Base-by-base conservation (phyloP, 2,329 filamentous ascomycete genomes). In the Rhynchosporium graminicola region DNA sequence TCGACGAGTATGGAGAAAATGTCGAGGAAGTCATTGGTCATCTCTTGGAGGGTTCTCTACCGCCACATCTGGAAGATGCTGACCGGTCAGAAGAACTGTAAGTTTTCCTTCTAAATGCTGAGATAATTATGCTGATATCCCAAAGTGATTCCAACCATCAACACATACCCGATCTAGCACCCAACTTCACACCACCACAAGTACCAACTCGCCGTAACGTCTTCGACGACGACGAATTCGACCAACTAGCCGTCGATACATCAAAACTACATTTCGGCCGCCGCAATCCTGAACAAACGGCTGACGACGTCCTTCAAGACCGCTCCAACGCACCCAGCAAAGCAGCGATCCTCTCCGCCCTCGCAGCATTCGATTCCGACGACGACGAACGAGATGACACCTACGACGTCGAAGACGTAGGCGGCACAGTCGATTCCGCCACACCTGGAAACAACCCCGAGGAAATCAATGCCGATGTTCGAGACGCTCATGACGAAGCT, bases 331-430 rank as follows among this genome's bases (percentile, higher is more conserved):
- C 87, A 3, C 85, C 88, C 1, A 87, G 87, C 70, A 97, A 96
- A 77, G 91, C 92, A 0, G 89, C 92, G 10, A 97, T 97, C 69
- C 79, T 97, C 29, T 91, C 93, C 3, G 94, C 94, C 0, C 84
- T 98, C 2, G 91, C 92, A 15, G 84, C 89, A 0, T 97, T 98
- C 69, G 93, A 98, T 77, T 89, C 88, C 0, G 94, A 98, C 70
- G 95, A 98, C 68, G 95, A 99, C 74, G 95, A 99, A 77, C 86
- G 92, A 42, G 95, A 99, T 75, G 95, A 99, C 74, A 98, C 94
- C 0, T 99, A 99, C 73, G 95, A 99, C 71, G 86, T 88, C 1
- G 91, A 87, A 56, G 95, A 98, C 72, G 92, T 98, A 2, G 95
- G 95, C 42, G 93, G 94, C 28, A 91, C 90, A 0, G 87, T 97